Conservation (phyloP, 257 asterid genomes). For the Fraxinus americana region DNA sequence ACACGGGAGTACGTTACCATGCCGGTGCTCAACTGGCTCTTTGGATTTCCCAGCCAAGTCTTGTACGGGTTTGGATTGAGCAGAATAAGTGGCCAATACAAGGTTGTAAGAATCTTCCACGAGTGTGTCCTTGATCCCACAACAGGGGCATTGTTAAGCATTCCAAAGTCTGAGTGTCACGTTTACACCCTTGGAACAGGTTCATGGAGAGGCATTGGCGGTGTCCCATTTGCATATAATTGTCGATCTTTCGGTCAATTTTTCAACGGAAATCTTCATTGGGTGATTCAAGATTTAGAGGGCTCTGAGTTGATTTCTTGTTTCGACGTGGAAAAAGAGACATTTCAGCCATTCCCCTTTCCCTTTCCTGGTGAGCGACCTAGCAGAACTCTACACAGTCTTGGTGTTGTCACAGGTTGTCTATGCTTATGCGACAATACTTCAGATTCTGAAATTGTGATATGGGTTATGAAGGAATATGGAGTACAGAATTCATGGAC, state of each 20-base stretch:
- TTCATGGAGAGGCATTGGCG: conserved; percentile 19
- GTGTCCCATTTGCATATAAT: background rate
- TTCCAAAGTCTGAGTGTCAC: conserved; percentile 14
- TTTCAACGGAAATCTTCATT: conserved; percentile 22
- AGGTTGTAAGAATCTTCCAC: background rate
- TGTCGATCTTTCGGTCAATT: background rate
- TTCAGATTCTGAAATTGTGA: conserved; percentile 28
- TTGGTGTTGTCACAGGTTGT: conserved; percentile 26
- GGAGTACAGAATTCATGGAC: conserved; percentile 43
- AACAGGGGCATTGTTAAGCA: background rate
- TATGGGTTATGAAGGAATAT: conserved; percentile 56
- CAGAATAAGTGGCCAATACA: background rate
- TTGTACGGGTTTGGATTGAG: conserved; percentile 32
- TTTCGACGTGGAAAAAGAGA: background rate
- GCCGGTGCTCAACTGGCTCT: conserved; percentile 5
- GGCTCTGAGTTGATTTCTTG: background rate
- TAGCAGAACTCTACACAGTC: background rate
- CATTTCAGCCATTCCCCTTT: conserved; percentile 20
- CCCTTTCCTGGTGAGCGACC: background rate
- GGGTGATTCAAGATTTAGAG: conserved; percentile 10
- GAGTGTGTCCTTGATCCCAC: background rate
- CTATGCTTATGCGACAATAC: conserved; percentile 35
- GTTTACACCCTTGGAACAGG: conserved; percentile 30
- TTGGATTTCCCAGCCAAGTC: background rate
- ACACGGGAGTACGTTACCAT: conserved; percentile 15